These are phyloP conservation scores for Cornus florida DNA, from an alignment of 148 eudicot genomes.

Conservation along the genomic window DNA sequence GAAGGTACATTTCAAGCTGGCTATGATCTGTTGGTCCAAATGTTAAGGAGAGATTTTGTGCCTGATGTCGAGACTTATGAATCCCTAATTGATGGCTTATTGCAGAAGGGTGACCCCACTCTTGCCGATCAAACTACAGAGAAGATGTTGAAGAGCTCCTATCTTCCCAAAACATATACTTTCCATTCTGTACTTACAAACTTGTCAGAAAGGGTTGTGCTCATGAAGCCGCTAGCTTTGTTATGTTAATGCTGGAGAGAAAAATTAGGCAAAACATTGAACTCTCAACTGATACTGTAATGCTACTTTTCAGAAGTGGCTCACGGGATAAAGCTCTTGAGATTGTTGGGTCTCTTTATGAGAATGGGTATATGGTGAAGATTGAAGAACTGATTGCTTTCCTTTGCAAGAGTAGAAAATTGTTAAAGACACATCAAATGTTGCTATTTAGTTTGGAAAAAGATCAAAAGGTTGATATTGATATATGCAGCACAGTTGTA, in stretches of 20 bases:
- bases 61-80: slow-evolving; percentile 34
- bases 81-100: slow-evolving; percentile 35
- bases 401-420: slow-evolving; percentile 26
- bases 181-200: slow-evolving; percentile 32
- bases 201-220: slow-evolving; percentile 28
- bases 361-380: slow-evolving; percentile 31
- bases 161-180: slow-evolving; percentile 30
- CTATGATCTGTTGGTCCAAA: slow-evolving; percentile 31
- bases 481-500: slow-evolving; percentile 22
- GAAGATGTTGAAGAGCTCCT: slow-evolving; percentile 43
- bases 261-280: slow-evolving; percentile 33
- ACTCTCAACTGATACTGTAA: slow-evolving; percentile 31
- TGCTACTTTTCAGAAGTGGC: slow-evolving; percentile 31
- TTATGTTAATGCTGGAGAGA: slow-evolving; percentile 42
- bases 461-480: too few species aligned
- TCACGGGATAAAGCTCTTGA: slow-evolving; percentile 26
- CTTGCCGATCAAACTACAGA: slow-evolving; percentile 37
- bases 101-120: slow-evolving; percentile 22
- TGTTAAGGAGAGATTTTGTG: slow-evolving; percentile 43
- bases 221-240: slow-evolving; percentile 28
- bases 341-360: slow-evolving; percentile 29
- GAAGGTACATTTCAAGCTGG: slow-evolving; percentile 39
- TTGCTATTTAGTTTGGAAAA: slow-evolving; percentile 27
- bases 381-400: slow-evolving; percentile 31
- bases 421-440: slow-evolving; percentile 30